phyloP scores from a whole-genome alignment of 2,329 filamentous ascomycete genomes.

The Curvularia verruculosa region DNA sequence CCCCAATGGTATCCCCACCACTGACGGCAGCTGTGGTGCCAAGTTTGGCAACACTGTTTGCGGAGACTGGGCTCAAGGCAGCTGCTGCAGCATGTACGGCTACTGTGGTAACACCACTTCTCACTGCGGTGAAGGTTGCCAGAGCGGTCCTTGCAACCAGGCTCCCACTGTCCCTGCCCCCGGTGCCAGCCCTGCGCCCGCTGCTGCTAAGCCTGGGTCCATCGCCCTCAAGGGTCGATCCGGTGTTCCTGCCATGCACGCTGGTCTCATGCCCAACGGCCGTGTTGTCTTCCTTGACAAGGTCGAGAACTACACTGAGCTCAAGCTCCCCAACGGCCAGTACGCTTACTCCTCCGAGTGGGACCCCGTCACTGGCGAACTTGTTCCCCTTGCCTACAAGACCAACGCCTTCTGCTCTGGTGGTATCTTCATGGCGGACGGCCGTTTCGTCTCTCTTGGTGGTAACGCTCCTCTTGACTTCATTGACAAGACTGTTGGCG shows the following conservation, averaged over 20 bases:
- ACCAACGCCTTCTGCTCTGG: slow-evolving; percentile 69
- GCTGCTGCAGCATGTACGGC: slow-evolving; percentile 64
- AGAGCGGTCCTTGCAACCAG: slow-evolving; percentile 58
- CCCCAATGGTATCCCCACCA: slow-evolving; percentile 48
- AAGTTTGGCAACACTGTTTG: slow-evolving; percentile 58
- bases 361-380: slow-evolving; percentile 58
- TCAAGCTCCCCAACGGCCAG: slow-evolving; percentile 60
- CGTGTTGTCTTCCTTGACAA: slow-evolving; percentile 67
- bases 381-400: slow-evolving; percentile 57
- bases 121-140: slow-evolving; percentile 63
- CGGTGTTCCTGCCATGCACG: slow-evolving; percentile 69
- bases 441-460: slow-evolving; percentile 61
- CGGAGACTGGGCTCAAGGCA: slow-evolving; percentile 59
- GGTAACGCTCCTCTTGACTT: slow-evolving; percentile 63
- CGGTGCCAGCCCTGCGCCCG: slow-evolving; percentile 54
- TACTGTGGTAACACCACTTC: slow-evolving; percentile 58
- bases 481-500: slow-evolving; percentile 63
- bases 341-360: slow-evolving; percentile 67
- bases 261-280: slow-evolving; percentile 64
- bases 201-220: slow-evolving; percentile 53
- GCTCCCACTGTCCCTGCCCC: slow-evolving; percentile 50
- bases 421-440: slow-evolving; percentile 64
- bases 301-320: slow-evolving; percentile 66
- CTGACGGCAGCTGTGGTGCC: slow-evolving; percentile 61
- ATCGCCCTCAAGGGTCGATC: slow-evolving; percentile 60